Evolutionary conservation across 2,329 filamentous ascomycete species (phyloP), one percentile per base, ranked within the genome.

Genomic region (Alternaria brassicae): DNA sequence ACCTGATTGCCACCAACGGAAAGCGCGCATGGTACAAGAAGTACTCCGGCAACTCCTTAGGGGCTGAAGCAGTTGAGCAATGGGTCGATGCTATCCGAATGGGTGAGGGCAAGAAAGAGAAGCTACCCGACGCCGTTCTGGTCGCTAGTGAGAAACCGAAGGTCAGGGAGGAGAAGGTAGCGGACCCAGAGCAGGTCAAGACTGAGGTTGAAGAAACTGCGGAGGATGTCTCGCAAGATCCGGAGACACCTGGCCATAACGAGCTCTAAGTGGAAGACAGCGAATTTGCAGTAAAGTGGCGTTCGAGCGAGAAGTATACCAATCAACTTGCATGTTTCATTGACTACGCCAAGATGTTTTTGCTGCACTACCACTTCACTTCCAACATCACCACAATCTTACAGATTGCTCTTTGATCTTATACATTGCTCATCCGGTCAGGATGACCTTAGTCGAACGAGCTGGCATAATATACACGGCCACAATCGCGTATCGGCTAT

Each of bases 11-110:
- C 15, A 77, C 96, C 59, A 97, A 97, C 77, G 90, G 87, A 30
- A 92, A 93, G 71, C 88, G 93, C 53, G 85, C 86, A 40, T 99
- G 95, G 95, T 96, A 89, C 86, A 89, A 90, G 70, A 86, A 85
- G 58, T 95, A 91, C 76, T 80, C 86, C 47, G 87, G 85, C 6
- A 77, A 79, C 8, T 76, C 79, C 15, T 88, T 88, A 42, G 86
- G 85, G 54, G 73, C 83, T 23, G 82, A 85, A 53, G 85, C 84
- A 25, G 81, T 99, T 28, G 92, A 97, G 80, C 81, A 82, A 62
- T 99, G 94, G 92, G 87, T 99, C 59, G 95, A 99, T 72, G 85
- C 87, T n/a, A 92, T 98, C 62, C 89, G 92, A 36, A 85, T 99
- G 83, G 92, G 93, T 52, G 94, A 98, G 74, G 91, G 92, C 2